Conservation (phyloP, 2,329 filamentous ascomycete species). For the Didymellaceae sp. region DNA sequence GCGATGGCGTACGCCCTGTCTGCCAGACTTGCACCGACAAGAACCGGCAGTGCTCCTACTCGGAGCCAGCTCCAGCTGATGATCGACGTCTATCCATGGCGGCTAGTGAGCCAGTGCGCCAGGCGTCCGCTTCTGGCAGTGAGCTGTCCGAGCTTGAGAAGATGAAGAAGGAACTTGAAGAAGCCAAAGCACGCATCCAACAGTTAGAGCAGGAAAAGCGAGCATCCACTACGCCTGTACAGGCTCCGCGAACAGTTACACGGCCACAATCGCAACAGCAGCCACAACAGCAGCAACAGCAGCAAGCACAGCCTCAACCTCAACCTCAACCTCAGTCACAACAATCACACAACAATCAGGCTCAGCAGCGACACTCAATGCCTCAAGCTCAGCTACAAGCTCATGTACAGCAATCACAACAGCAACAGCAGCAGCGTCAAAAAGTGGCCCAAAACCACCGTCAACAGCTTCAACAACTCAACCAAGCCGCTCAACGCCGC, state of each 20-base stretch:
- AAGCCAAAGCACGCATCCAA: constrained; percentile 45
- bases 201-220: constrained; percentile 43
- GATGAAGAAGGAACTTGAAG: constrained; percentile 45
- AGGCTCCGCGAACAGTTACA: constrained; percentile 30
- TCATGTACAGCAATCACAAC: constrained; percentile 26
- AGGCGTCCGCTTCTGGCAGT: constrained; percentile 25
- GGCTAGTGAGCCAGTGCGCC: constrained; percentile 22
- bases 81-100: constrained; percentile 26
- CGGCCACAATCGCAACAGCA: constrained; percentile 28
- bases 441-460: constrained; percentile 25
- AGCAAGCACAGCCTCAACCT: constrained; percentile 17
- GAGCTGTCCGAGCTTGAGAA: constrained; percentile 42
- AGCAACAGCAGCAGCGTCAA: constrained; percentile 22
- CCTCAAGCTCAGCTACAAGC: constrained; percentile 18
- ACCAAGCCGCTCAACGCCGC: constrained; percentile 20
- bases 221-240: constrained; percentile 34
- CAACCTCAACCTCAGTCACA: constrained; percentile 19
- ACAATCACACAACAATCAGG: background rate
- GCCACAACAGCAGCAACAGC: constrained; percentile 24
- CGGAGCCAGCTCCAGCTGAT: constrained; percentile 25
- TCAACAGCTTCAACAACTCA: constrained; percentile 34
- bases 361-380: constrained; percentile 3
- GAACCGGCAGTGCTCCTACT: constrained; percentile 45
- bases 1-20: constrained; percentile 43
- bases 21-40: constrained; percentile 47